Evolutionary conservation across 371 early-diverging fungal genomes (phyloP).

Genomic region (Haplosporangium sp.): DNA sequence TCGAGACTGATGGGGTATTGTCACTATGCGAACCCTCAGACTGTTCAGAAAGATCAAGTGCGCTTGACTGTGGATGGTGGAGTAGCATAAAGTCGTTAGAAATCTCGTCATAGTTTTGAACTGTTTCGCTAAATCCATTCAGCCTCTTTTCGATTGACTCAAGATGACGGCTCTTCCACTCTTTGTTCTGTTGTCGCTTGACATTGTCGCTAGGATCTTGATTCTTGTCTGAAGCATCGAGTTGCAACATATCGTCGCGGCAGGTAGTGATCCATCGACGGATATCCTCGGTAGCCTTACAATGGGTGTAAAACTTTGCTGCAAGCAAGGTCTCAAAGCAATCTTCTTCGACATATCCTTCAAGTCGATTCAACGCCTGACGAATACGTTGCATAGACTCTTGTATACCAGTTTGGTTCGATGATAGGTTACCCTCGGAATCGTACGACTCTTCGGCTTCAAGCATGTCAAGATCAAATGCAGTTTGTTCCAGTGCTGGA

Average conservation of each 20-base stretch:
- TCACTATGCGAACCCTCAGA: neutral
- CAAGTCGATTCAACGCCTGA: constrained; percentile 28
- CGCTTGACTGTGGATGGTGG: constrained; percentile 40
- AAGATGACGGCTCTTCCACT: constrained; percentile 33
- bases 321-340: constrained; percentile 52
- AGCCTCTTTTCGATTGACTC: constrained; percentile 40
- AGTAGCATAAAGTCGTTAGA: constrained; percentile 49
- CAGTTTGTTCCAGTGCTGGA: constrained; percentile 38
- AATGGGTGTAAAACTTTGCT: constrained; percentile 47
- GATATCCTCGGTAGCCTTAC: constrained; percentile 54
- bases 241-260: constrained; percentile 39
- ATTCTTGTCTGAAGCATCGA: constrained; percentile 6
- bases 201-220: constrained; percentile 18
- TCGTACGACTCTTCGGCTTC: constrained; percentile 12
- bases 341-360: constrained; percentile 40
- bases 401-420: constrained; percentile 30
- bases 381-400: constrained; percentile 52
- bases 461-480: constrained; percentile 47
- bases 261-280: constrained; percentile 53
- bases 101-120: constrained; percentile 45
- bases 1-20: constrained; percentile 16
- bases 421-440: constrained; percentile 9
- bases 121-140: constrained; percentile 28
- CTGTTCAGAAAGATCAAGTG: constrained; percentile 19
- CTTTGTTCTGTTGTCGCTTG: constrained; percentile 29